Base-by-base conservation (phyloP, 805 yeast species). In the Ogataea trehaloabstinens region DNA sequence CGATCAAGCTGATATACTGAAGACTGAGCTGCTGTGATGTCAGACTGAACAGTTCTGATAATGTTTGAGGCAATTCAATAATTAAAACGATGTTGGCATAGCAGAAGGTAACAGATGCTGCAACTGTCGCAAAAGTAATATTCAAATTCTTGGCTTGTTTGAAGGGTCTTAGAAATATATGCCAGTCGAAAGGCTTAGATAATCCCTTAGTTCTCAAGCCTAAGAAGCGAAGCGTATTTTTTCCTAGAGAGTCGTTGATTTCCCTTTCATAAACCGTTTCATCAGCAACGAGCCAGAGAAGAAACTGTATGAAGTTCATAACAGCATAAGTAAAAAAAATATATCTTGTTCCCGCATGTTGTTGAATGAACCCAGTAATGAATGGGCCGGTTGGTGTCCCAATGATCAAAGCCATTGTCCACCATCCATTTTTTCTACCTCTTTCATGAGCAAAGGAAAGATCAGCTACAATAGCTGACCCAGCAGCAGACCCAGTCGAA, bases 391-490 rank as follows among this genome's bases (percentile, higher is more conserved):
- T 33, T 4, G 42, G 37, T 6, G 42, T 38, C 4, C 42, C 42
- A 20, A 39, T 22, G 15, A 34, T 39, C 13, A 39, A 27, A 4
- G 42, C 37, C 42, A 39, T 39, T 13, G 38, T 27, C 38, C 42
- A 39, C 42, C 42, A 39, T 8, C 42, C 42, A 19, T 34, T 35
- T 24, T 39, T 39, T 17, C 24, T 35, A 11, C 42, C 42, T 39
- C 42, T 34, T 17, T 39, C 38, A 27, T 39, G 42, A 19, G 42
- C 21, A 24, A 34, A 39, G 6, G 38, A 28, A 15, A 34, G 25
- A 16, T 29, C 31, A 3, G 31, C 31, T 19, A 39, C 38, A 20
- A 34, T 30, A 5, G 42, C 37, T 2, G 38, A 39, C 24, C 42
- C 38, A 2, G 42, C 35, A 3, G n/a, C n/a, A n/a, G n/a, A n/a